phyloP scores from a whole-genome alignment of 352 stramenopile genomes.

The Pythium phragmitis region DNA sequence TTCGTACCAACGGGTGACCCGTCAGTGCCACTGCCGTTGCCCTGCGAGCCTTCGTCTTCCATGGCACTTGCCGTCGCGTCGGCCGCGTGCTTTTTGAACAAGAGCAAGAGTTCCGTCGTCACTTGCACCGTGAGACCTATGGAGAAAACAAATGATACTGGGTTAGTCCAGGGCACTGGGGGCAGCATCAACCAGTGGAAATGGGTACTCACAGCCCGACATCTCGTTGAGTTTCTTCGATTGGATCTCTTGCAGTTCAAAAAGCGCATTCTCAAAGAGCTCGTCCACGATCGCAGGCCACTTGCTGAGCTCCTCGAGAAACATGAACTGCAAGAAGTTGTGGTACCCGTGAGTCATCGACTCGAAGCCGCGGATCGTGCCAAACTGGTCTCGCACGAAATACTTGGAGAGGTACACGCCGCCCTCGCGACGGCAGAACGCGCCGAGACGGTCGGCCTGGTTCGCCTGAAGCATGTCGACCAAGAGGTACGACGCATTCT shows the following conservation, averaged over 20 bases:
- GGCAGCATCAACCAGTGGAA: neutral
- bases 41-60: constrained; percentile 5
- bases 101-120: constrained; percentile 57
- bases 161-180: neutral
- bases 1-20: constrained; percentile 12
- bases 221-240: constrained; percentile 46
- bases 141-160: neutral
- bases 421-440: constrained; percentile 78
- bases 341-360: constrained; percentile 89
- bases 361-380: constrained; percentile 85
- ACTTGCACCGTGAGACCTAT: constrained; percentile 56
- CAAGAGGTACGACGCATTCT: constrained; percentile 76
- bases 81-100: constrained; percentile 61
- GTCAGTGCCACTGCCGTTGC: neutral
- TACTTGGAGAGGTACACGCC: constrained; percentile 87
- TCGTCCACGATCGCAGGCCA: constrained; percentile 59
- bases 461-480: constrained; percentile 89
- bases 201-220: constrained; percentile 37
- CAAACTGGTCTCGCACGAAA: constrained; percentile 88
- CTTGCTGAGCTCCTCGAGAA: constrained; percentile 84
- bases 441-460: constrained; percentile 78
- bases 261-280: constrained; percentile 62
- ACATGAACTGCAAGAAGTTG: constrained; percentile 89
- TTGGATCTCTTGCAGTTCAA: constrained; percentile 60
- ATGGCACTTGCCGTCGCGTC: constrained; percentile 20